Base-by-base conservation (phyloP, 2,329 filamentous ascomycete genomes). In the Chrysoporthe puriensis region DNA sequence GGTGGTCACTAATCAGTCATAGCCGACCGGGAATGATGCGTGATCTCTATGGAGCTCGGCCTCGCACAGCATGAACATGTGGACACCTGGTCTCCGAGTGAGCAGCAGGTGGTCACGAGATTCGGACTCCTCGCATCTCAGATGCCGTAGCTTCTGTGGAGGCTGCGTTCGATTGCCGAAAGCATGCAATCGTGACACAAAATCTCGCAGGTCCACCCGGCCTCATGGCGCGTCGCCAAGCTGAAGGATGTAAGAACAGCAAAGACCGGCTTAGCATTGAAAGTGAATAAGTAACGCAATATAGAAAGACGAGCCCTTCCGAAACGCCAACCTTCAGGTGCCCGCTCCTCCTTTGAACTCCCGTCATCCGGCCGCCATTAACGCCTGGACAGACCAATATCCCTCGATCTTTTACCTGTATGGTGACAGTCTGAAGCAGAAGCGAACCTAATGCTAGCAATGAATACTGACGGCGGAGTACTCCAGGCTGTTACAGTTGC, bases 401-500 rank as follows among this genome's bases (percentile, higher is more conserved):
- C 2, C 9, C n/a, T 52, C 13, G n/a, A 16, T 21, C 21, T 4
- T 26, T 52, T 11, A 32, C 11, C 48, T 21, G 21, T 18, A 48
- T 21, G n/a, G 18, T 8, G 14, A n/a, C 21, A 52, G 8, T 3
- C 5, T n/a, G n/a, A 14, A 11, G n/a, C 48, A 32, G 13, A 14
- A 52, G 5, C 14, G 36, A 9, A 52, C 1, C 48, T 48, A 18
- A 3, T 21, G 21, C 48, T 52, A 52, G 21, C 48, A 52, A n/a
- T 52, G 26, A 9, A 52, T 52, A 4, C n/a, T 26, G 21, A 52
- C 21, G 21, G 48, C 21, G 21, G 48, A 32, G 5, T 26, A 52
- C 48, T 52, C 48, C 9, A 52, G 48, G 48, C 48, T 52, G 48
- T 52, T 52, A 21, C 48, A 52, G n/a, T 52, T 14, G 48, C n/a